A percentile compares a stretch with the other conserved stretches of the same genome.
These are phyloP conservation scores for Phanerochaete sordida DNA, from an alignment of 768 basidiomycete genomes.

Conservation along the genomic window DNA sequence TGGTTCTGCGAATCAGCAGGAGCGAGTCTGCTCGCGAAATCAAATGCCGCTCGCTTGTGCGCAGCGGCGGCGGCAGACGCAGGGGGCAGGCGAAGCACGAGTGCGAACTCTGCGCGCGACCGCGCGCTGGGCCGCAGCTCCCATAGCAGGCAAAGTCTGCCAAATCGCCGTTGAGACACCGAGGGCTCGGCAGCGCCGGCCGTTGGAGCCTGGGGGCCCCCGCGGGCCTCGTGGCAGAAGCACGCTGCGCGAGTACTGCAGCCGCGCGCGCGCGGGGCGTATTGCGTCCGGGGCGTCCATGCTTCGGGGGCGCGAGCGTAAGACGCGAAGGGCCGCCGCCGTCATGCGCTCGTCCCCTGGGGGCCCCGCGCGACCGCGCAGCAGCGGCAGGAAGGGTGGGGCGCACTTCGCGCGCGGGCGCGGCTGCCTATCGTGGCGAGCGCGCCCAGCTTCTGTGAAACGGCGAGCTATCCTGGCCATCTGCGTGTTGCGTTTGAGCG, in stretches of 20 bases:
- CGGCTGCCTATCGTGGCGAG: neutral
- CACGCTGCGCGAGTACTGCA: neutral
- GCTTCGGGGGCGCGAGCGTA: neutral
- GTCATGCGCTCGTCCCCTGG: neutral
- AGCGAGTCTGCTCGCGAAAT: neutral
- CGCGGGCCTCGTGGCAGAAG: neutral
- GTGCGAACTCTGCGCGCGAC: neutral
- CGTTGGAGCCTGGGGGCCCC: constrained; percentile 6
- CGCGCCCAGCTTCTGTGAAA: neutral
- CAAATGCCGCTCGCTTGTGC: neutral
- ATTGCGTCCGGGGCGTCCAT: neutral
- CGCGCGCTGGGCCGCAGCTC: constrained; percentile 3
- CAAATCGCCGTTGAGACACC: constrained; percentile 11
- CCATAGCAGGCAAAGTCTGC: constrained; percentile 5
- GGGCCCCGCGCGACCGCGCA: neutral
- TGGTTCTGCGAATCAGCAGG: neutral
- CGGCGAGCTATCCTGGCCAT: neutral
- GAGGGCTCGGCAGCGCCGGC: constrained; percentile 6
- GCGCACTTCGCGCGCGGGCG: neutral
- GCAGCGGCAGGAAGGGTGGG: neutral
- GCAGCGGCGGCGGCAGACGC: no score
- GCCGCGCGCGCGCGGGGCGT: neutral
- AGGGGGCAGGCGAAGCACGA: no score
- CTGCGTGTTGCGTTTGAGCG: neutral
- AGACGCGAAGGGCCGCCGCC: neutral